These are phyloP conservation scores for Globisporangium carolinianum DNA, from an alignment of 352 stramenopile species.

Conservation along the genomic window DNA sequence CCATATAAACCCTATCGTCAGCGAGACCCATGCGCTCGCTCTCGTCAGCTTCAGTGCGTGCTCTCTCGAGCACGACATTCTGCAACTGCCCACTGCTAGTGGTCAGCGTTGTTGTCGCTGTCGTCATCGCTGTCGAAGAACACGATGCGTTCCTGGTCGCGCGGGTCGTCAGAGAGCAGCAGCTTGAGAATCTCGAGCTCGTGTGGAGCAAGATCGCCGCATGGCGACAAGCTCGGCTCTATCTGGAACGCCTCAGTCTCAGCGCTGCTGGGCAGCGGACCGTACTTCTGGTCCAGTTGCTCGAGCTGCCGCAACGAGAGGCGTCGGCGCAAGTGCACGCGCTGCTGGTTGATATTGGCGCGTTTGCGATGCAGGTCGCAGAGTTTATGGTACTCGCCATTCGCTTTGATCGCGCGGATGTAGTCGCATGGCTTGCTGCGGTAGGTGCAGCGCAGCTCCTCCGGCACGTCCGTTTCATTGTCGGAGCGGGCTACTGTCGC, in stretches of 20 bases:
- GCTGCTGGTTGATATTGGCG: slow-evolving; percentile 19
- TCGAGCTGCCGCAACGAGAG: slow-evolving; percentile 9
- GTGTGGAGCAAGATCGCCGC: slow-evolving; percentile 5
- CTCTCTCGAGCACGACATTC: neutral
- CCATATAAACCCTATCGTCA: neutral
- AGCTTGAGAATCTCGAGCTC: slow-evolving; percentile 12
- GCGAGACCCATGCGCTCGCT: neutral
- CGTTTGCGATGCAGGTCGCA: slow-evolving; percentile 21
- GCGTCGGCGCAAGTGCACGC: slow-evolving; percentile 13
- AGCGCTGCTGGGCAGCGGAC: slow-evolving; percentile 3
- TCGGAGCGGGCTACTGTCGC: neutral
- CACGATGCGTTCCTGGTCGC: slow-evolving; percentile 2
- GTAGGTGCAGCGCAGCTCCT: slow-evolving; percentile 18
- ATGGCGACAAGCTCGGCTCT: slow-evolving; percentile 11
- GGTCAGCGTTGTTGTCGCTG: slow-evolving; percentile 1
- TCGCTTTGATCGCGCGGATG: slow-evolving; percentile 29
- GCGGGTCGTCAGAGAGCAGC: slow-evolving; percentile 8
- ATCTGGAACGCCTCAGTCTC: slow-evolving; percentile 6
- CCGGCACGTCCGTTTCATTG: slow-evolving; percentile 1
- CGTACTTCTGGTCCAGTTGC: slow-evolving; percentile 15
- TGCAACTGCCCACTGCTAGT: neutral
- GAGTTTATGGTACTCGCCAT: slow-evolving; percentile 21
- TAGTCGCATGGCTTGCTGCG: slow-evolving; percentile 45
- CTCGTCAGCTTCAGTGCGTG: neutral
- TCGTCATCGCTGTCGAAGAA: slow-evolving; percentile 1